Evolutionary conservation across 768 basidiomycete species (phyloP).

Genomic region (Leccinum disarticulatum): DNA sequence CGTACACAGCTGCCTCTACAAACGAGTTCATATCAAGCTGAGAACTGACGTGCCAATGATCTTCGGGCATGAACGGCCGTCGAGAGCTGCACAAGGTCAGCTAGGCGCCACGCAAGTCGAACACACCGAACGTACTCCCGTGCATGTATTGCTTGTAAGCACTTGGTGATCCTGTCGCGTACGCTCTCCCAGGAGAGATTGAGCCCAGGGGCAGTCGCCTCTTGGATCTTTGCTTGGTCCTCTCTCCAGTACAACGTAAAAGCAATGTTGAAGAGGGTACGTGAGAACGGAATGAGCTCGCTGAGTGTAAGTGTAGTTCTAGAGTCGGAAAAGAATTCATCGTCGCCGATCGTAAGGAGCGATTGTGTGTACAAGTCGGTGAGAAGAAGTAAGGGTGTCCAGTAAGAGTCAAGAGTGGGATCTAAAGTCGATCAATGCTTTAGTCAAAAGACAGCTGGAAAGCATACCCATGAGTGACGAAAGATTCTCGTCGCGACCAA

Average conservation of each 20-base stretch:
- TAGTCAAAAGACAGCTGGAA: not conserved
- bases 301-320: constrained; percentile 80
- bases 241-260: constrained; percentile 75
- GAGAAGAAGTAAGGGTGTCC: constrained; percentile 75
- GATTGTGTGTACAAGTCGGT: constrained; percentile 81
- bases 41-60: constrained; percentile 78
- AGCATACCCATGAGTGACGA: constrained; percentile 41
- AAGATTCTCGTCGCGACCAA: constrained; percentile 58
- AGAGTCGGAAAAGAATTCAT: constrained; percentile 84
- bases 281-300: constrained; percentile 73
- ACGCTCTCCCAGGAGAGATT: constrained; percentile 61
- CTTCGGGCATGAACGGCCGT: constrained; percentile 74
- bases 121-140: constrained; percentile 65
- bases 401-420: constrained; percentile 43
- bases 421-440: constrained; percentile 35
- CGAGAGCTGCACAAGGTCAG: constrained; percentile 58
- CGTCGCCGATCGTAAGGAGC: constrained; percentile 90
- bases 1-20: constrained; percentile 83
- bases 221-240: constrained; percentile 38
- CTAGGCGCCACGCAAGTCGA: not conserved
- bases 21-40: constrained; percentile 68
- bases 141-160: constrained; percentile 79
- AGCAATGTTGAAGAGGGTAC: constrained; percentile 80
- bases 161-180: constrained; percentile 72
- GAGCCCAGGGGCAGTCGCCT: constrained; percentile 42